A percentile compares a stretch with the other conserved stretches of the same genome.
Conservation (phyloP, 345 rosid species). For the Eucalyptus dawsonii region DNA sequence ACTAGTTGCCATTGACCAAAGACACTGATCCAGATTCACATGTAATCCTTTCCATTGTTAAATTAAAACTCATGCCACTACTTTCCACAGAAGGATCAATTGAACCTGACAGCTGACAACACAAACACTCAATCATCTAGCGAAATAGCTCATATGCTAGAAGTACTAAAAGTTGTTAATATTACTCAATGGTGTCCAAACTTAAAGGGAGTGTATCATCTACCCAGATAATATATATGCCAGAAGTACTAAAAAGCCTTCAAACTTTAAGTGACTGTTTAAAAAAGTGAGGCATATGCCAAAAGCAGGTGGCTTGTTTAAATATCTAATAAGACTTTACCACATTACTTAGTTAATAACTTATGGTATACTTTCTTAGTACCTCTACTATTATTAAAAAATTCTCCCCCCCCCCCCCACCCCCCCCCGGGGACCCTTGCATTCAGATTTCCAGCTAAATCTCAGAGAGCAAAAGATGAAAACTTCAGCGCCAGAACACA, state of each 20-base stretch:
- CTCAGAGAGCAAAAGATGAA: neutral
- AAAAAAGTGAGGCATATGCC: neutral
- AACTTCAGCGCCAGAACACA: conserved; percentile 3
- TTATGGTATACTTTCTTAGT: neutral
- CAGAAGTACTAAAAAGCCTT: neutral
- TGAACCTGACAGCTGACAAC: neutral
- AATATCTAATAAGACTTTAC: neutral
- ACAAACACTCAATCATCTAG: neutral
- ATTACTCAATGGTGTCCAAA: neutral
- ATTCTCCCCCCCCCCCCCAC: neutral
- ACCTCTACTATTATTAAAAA: neutral
- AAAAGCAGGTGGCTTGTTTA: neutral
- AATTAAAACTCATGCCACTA: neutral
- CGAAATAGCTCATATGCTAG: neutral
- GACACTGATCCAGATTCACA: neutral
- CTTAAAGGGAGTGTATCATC: neutral
- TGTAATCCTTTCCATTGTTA: neutral
- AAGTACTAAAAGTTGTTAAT: neutral
- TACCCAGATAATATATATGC: neutral
- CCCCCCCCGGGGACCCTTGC: neutral
- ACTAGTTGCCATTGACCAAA: neutral
- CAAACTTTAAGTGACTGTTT: neutral
- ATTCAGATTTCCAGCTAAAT: neutral
- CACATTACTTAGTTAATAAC: neutral
- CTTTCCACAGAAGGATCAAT: neutral